Conservation (phyloP, 306 rosid species). For the Datisca glomerata region DNA sequence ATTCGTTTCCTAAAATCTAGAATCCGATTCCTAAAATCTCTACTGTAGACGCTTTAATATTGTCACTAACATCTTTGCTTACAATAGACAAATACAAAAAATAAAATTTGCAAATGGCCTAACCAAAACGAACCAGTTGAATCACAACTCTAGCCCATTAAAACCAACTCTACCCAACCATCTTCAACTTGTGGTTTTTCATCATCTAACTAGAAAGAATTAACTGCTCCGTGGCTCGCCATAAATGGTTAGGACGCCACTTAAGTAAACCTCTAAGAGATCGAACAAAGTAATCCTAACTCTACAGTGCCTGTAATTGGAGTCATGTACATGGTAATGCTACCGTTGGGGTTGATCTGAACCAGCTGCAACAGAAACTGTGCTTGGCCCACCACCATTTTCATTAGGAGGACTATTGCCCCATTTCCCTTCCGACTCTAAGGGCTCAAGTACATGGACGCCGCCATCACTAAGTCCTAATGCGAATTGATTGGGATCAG, state of each 20-base stretch:
- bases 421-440: constrained; percentile 93
- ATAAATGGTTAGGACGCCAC: constrained; percentile 29
- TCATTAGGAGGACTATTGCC: constrained; percentile 82
- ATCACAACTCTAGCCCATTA: not conserved
- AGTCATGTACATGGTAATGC: constrained; percentile 10
- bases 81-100: too few relatives aligned
- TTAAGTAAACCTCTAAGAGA: constrained; percentile 25
- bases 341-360: constrained; percentile 83
- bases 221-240: constrained; percentile 20
- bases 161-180: not conserved
- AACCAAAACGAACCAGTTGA: too few relatives aligned
- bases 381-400: constrained; percentile 89
- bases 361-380: constrained; percentile 42
- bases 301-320: constrained; percentile 20
- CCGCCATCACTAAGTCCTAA: constrained; percentile 91
- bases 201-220: constrained; percentile 18
- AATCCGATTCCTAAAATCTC: too few relatives aligned
- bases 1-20: too few relatives aligned
- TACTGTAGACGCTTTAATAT: too few relatives aligned
- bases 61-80: too few relatives aligned
- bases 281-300: constrained; percentile 44
- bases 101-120: too few relatives aligned
- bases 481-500: constrained; percentile 89
- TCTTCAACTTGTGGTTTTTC: not conserved
- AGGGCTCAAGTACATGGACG: constrained; percentile 84